Evolutionary conservation across 495 filamentous ascomycete genomes (phyloP), one percentile per base, ranked within the genome.

Genomic region (Aspergillus conjunctus): DNA sequence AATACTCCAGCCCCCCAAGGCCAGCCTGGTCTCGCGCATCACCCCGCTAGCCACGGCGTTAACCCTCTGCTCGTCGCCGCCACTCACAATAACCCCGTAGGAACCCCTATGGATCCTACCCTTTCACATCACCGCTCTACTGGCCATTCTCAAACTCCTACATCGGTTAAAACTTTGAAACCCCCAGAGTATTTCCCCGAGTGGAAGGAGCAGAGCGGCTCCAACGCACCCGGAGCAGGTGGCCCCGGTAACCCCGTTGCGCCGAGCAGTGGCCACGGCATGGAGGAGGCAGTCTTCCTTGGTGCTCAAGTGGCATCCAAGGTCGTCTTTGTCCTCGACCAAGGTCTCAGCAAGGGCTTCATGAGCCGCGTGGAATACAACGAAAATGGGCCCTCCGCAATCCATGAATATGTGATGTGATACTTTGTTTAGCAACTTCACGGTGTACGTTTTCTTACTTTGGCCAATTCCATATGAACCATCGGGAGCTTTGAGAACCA

Each of bases 51-150:
- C 14, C 84, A 79, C 59, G 85, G 86, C 34, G 92, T 96, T 9
- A 97, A 97, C 71, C 93, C 94, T 26, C 87, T 98, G 8, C 84
- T 98, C 10, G 88, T 94, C 52, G 93, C 94, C 8, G 94, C 94
- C 2, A 98, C 94, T 0, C 77, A 97, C 77, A 73, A 88, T 31
- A 87, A 84, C 59, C 77, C 88, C 1, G 73, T 65, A 0, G 37
- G 37, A 26, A 71, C 66, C 49, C 48, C 68, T 67, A 60, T 81
- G 76, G 74, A 77, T 22, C 73, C 71, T 17, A 58, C 51, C 12
- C 58, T 65, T 37, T 68, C 67, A 17, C 68, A 77, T 52, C 75
- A 83, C 63, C 82, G 85, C 44, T 91, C 94, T 68, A 89, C 87
- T 21, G 83, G 83, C 5, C 92, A 97, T 68, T 88, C 87, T 26